Percentiles rank a stretch among this genome's conserved stretches.
Evolutionary conservation across 1,284 basidiomycete species (phyloP).

Genomic region (Melampsora americana): DNA sequence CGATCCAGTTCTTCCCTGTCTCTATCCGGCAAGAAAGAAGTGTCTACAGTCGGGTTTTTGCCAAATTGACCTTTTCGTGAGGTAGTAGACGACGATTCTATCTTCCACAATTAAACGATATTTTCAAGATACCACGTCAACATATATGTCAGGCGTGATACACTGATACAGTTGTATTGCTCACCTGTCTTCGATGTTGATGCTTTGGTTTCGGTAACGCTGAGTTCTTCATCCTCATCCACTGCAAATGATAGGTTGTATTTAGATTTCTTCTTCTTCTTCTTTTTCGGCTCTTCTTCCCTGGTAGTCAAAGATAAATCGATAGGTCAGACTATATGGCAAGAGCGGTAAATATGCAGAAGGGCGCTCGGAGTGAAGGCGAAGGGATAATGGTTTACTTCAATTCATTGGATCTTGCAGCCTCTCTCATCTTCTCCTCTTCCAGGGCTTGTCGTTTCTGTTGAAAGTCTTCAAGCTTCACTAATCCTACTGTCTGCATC

Average conservation of each 20-base stretch:
- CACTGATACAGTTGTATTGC: conserved; percentile 45
- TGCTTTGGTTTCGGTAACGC: conserved; percentile 46
- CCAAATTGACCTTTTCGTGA: conserved; percentile 73
- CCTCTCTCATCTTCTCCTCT: conserved; percentile 84
- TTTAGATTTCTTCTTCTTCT: conserved; percentile 73
- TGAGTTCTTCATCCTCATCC: conserved; percentile 65
- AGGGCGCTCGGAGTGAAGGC: not conserved
- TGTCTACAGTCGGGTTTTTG: conserved; percentile 96
- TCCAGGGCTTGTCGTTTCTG: conserved; percentile 76
- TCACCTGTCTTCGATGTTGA: conserved; percentile 50
- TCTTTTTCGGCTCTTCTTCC: conserved; percentile 61
- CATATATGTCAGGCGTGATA: not conserved
- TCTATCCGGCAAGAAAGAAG: conserved; percentile 94
- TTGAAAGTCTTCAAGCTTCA: conserved; percentile 81
- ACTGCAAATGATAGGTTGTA: conserved; percentile 83
- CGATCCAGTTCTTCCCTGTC: conserved; percentile 90
- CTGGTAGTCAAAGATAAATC: conserved; percentile 54
- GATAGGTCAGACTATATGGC: not conserved
- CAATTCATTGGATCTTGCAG: conserved; percentile 60
- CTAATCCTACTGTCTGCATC: conserved; percentile 87
- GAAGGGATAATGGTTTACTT: conserved; percentile 18
- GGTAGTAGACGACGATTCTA: conserved; percentile 44
- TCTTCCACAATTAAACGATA: conserved; percentile 33
- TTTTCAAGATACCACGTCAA: not conserved
- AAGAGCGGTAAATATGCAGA: not conserved